Evolutionary conservation across 148 eudicot species (phyloP).

Genomic region (Camellia japonica): DNA sequence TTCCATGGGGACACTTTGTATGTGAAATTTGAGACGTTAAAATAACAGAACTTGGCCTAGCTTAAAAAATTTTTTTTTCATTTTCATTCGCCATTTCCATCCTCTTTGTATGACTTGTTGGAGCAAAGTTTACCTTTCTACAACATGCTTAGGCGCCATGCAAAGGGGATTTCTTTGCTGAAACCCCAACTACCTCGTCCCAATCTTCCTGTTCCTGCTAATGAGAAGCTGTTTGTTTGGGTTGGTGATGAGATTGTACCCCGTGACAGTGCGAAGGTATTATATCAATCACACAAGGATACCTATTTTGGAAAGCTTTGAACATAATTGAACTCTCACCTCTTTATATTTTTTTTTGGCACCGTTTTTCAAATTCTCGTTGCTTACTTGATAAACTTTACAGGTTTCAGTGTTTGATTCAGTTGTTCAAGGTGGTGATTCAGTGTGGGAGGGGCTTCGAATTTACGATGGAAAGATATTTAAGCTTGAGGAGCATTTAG

Average conservation of each 20-base stretch:
- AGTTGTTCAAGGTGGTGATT: slow-evolving; percentile 99
- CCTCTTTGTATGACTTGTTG: slow-evolving; percentile 66
- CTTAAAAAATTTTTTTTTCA: slow-evolving; percentile 9
- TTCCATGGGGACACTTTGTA: neutral
- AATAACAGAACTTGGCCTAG: neutral
- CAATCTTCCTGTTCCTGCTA: slow-evolving; percentile 80
- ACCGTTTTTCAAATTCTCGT: slow-evolving; percentile 1
- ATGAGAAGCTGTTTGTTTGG: slow-evolving; percentile 87
- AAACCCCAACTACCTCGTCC: slow-evolving; percentile 51
- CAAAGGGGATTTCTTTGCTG: slow-evolving; percentile 35
- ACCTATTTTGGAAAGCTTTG: neutral
- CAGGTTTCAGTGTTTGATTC: slow-evolving; percentile 98
- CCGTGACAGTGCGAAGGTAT: slow-evolving; percentile 95
- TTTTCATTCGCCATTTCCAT: slow-evolving; percentile 67
- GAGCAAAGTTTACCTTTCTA: slow-evolving; percentile 88
- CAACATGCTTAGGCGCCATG: slow-evolving; percentile 64
- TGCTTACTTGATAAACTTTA: slow-evolving; percentile 23
- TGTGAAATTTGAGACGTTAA: slow-evolving; percentile 8
- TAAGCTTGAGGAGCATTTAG: slow-evolving; percentile 95
- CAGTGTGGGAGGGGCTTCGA: slow-evolving; percentile 98
- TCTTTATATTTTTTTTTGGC: neutral
- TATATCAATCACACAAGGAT: neutral
- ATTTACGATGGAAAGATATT: slow-evolving; percentile 78
- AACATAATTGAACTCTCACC: neutral
- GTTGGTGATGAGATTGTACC: slow-evolving; percentile 90